Percentiles rank a stretch among this genome's conserved stretches.
Conservation (phyloP, 306 rosid species). For the Mimosa pudica region DNA sequence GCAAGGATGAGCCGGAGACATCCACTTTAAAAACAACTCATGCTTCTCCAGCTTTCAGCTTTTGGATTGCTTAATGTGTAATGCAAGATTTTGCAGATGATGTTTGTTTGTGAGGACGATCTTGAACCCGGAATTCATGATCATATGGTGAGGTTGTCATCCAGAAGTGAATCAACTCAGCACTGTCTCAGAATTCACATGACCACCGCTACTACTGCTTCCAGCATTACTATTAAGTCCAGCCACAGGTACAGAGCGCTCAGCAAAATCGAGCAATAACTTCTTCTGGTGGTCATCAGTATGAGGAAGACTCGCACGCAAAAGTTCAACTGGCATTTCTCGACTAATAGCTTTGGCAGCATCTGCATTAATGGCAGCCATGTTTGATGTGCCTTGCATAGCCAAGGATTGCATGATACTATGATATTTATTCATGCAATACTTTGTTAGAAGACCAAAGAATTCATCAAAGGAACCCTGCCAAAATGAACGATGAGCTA, state of each 20-base stretch:
- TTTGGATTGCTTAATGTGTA: constrained; percentile 28
- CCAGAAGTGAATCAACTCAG: constrained; percentile 46
- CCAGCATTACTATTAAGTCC: constrained; percentile 47
- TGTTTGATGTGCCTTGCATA: constrained; percentile 37
- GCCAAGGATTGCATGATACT: constrained; percentile 54
- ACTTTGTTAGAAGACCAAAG: constrained; percentile 54
- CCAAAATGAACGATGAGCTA: constrained; percentile 54
- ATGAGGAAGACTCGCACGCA: constrained; percentile 64
- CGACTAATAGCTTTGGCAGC: constrained; percentile 47
- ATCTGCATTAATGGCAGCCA: constrained; percentile 47
- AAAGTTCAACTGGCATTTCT: constrained; percentile 65
- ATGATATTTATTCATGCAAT: constrained; percentile 55
- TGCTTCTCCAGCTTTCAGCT: constrained; percentile 20
- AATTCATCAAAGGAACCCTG: constrained; percentile 63
- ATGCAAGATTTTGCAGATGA: constrained; percentile 29
- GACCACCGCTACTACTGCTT: constrained; percentile 52
- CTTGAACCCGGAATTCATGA: constrained; percentile 32
- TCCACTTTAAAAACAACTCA: constrained; percentile 35
- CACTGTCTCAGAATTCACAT: constrained; percentile 79
- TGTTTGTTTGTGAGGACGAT: constrained; percentile 20
- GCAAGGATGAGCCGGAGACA: constrained; percentile 34
- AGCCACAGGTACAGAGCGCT: constrained; percentile 53
- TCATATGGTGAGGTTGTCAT: constrained; percentile 11
- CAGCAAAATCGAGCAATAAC: constrained; percentile 52
- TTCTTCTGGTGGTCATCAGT: constrained; percentile 53